Evolutionary conservation across 2,329 filamentous ascomycete species (phyloP), one percentile per base, ranked within the genome.

Genomic region (Coniochaeta hoffmannii): DNA sequence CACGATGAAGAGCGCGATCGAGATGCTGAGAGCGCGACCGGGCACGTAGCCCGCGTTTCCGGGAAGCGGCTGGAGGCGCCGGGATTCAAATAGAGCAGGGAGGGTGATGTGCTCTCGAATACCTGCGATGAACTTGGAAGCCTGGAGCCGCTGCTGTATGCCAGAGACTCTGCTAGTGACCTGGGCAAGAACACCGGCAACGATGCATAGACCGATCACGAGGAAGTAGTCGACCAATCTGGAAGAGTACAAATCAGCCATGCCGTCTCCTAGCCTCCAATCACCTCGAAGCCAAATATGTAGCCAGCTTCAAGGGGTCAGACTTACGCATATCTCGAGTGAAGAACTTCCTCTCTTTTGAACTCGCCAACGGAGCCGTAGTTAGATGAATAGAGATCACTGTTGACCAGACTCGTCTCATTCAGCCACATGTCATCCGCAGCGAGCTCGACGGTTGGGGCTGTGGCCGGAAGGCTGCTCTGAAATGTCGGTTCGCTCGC

Each of bases 281-380:
- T 8, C 5, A 8, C 19, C 3, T 19, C 17, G 11, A 3, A 12
- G 19, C 36, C 34, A 41, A 41, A 19, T 4, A 41, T 11, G 6
- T 4, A 15, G 19, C 7, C 0, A 69, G 54, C 6, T 59, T 36
- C 14, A 71, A 59, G 3, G 69, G 69, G 17, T 69, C 24, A 41
- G 19, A 62, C 59, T 22, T 68, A 62, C 53, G 57, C 61, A 54
- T 64, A 62, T 22, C 52, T 65, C 3, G 63, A 60, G 44, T 67
- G 65, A 3, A 65, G 60, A 1, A 34, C 55, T 51, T 71, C 68
- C 35, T 80, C 81, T 58, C 68, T 68, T 52, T 82, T 78, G 38
- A 80, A 79, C 55, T 79, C 76, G 10, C 74, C 62, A 68, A 78
- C 74, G 53, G 76, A 77, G 59, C 76, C 80, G 67, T 81, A 81